Conservation (phyloP, 106 monocot genomes). For the Agapanthus africanus region DNA sequence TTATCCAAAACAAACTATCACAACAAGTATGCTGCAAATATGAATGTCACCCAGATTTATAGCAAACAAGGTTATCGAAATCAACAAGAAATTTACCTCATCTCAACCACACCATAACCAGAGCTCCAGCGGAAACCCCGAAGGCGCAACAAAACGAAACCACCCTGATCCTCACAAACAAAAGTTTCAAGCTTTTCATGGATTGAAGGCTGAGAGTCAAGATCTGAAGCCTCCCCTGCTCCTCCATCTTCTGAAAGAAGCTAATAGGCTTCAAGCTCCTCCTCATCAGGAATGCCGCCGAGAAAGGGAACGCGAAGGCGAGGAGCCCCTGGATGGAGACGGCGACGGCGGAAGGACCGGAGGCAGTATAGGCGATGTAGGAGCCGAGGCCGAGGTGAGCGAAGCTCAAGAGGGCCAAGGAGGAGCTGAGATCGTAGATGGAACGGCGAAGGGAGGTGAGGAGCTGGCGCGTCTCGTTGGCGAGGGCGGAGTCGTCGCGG, state of each 20-base stretch:
- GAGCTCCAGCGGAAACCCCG: conserved; percentile 41
- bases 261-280: conserved; percentile 57
- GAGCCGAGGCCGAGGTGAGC: conserved; percentile 76
- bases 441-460: conserved; percentile 46
- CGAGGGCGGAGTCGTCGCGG: conserved; percentile 72
- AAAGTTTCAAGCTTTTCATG: conserved; percentile 43
- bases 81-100: conserved; percentile 14
- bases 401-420: conserved; percentile 55
- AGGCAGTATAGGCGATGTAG: conserved; percentile 38
- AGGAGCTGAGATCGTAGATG: conserved; percentile 56
- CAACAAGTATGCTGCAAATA: no score
- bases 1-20: no score
- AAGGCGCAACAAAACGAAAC: conserved; percentile 41
- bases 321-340: conserved; percentile 46
- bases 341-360: conserved; percentile 20
- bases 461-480: conserved; percentile 78
- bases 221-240: conserved; percentile 80
- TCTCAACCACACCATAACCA: conserved; percentile 33
- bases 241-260: conserved; percentile 93
- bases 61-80: no score
- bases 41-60: no score
- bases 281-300: conserved; percentile 62
- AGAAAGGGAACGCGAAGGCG: conserved; percentile 75
- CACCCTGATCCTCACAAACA: conserved; percentile 53
- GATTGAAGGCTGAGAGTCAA: conserved; percentile 72